Evolutionary conservation across 1,139 yeast species (phyloP).

Genomic region (Saccharomyces hybrid): DNA sequence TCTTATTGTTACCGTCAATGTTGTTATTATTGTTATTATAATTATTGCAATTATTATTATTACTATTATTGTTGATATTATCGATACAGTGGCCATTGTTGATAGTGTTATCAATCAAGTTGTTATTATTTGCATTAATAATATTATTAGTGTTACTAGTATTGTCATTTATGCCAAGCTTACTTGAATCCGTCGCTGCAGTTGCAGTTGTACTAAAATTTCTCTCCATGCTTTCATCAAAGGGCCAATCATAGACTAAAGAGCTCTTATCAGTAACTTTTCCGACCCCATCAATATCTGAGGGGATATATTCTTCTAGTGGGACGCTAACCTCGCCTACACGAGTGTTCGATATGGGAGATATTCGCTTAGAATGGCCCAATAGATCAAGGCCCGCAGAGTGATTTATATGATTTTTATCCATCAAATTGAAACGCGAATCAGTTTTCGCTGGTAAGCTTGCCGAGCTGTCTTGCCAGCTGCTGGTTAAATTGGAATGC

Average conservation of each 20-base stretch:
- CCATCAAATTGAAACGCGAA: slow-evolving; percentile 12
- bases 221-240: slow-evolving; percentile 7
- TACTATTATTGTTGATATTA: background rate
- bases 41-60: too few relatives aligned
- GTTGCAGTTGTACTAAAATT: slow-evolving; percentile 4
- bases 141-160: background rate
- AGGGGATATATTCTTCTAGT: slow-evolving; percentile 38
- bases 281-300: slow-evolving; percentile 29
- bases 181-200: slow-evolving; percentile 1
- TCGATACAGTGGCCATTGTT: background rate
- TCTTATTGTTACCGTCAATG: too few relatives aligned
- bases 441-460: slow-evolving; percentile 19
- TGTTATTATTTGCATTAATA: background rate
- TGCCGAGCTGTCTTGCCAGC: background rate
- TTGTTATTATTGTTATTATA: background rate
- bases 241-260: slow-evolving; percentile 15
- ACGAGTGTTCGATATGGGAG: slow-evolving; percentile 29
- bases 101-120: background rate
- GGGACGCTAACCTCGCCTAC: slow-evolving; percentile 42
- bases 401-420: slow-evolving; percentile 11
- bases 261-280: slow-evolving; percentile 24
- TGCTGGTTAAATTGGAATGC: background rate
- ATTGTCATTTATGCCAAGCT: background rate
- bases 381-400: slow-evolving; percentile 29
- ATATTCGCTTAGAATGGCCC: slow-evolving; percentile 24